A percentile compares a stretch with the other conserved stretches of the same genome.
Conservation (phyloP, 2,329 filamentous ascomycete genomes). For the Calonectria naviculata region DNA sequence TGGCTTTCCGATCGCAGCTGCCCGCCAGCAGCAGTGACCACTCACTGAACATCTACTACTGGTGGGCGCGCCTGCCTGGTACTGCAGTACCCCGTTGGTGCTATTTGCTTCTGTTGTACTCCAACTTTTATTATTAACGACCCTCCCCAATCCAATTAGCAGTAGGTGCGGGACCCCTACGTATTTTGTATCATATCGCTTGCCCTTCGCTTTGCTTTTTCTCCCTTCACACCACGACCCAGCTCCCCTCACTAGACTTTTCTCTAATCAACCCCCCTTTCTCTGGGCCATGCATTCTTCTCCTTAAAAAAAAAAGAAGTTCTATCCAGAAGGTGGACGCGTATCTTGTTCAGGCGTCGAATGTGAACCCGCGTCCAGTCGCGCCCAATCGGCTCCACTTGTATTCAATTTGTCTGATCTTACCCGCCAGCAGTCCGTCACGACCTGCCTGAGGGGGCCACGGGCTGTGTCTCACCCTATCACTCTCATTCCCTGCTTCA, state of each 20-base stretch:
- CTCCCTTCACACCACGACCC: neutral
- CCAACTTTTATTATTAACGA: neutral
- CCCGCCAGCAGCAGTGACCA: neutral
- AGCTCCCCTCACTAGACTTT: neutral
- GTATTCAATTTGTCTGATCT: constrained; percentile 25
- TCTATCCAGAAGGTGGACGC: neutral
- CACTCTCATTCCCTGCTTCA: neutral
- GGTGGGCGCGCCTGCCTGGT: neutral
- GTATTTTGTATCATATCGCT: neutral
- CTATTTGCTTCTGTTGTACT: neutral
- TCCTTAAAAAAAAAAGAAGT: neutral
- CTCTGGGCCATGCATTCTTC: neutral
- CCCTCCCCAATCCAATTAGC: neutral
- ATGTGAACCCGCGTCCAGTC: neutral
- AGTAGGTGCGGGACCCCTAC: neutral
- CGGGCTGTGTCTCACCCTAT: constrained; percentile 1
- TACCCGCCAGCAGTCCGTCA: neutral
- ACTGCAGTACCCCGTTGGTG: neutral
- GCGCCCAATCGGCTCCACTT: constrained; percentile 9
- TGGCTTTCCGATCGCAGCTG: neutral
- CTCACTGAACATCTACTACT: neutral
- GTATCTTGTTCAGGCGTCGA: neutral
- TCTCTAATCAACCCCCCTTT: neutral
- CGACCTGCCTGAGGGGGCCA: neutral
- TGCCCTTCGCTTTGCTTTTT: neutral